Base-by-base conservation (phyloP, 768 basidiomycete genomes). In the Pleurotus pulmonarius region DNA sequence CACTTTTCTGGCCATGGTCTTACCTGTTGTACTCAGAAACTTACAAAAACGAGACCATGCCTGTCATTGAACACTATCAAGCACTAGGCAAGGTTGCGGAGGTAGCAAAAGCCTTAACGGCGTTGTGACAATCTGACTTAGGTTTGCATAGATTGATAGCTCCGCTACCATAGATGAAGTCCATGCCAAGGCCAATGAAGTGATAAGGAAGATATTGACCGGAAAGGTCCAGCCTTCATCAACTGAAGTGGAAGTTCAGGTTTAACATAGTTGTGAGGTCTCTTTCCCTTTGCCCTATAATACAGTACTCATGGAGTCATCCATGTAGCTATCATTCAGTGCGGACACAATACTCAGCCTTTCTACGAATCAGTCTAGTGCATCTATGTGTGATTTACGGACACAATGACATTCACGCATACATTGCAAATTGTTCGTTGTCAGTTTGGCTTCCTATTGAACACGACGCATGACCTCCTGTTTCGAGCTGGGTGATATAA, bases 31-130 rank as follows among this genome's bases (percentile, higher is more conserved):
- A 7, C 54, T 11, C 55, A 90, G 94, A 75, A 29, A 95, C 94
- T 1, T 96, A 98, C 73, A 78, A 88, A 58, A 83, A 86, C 48
- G 87, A 91, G 55, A 91, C 88, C 5, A 93, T 92, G 89, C 96
- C 97, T 5, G 96, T 99, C 49, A 92, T 99, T 56, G 75, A 93
- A 46, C 80, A 94, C 70, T 95, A 96, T 68, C 69, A 76, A 51
- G 67, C 72, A 46, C 69, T 77, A 48, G 76, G 72, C 61, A 94
- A 92, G 69, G 90, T 97, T 11, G 84, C 86, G 34, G 83, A 92
- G 78, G 94, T 94, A 63, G 61, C 8, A 51, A 47, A 40, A 38
- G 24, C 24, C 40, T 34, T 34, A 34, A 34, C 11, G 22, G 25
- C 49, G 2, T 46, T 59, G 56, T 34, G 15, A 46, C 40, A 46